A percentile compares a stretch with the other conserved stretches of the same genome.
Evolutionary conservation across 495 filamentous ascomycete species (phyloP).

Genomic region (Aspergillus ostianus): DNA sequence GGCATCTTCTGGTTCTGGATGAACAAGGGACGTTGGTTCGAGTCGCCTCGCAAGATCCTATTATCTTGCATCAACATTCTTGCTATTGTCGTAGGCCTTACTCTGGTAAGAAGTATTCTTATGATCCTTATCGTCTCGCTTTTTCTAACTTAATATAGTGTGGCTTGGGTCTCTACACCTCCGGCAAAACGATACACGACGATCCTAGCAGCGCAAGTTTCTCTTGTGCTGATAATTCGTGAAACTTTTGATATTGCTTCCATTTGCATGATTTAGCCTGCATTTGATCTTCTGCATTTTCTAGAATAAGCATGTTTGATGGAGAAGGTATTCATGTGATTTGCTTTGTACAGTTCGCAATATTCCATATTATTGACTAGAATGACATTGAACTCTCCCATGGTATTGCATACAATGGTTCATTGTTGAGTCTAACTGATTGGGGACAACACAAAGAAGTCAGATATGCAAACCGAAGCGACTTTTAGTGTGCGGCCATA

Average conservation of each 20-base stretch:
- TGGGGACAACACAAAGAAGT: too few species aligned
- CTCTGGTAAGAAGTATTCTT: constrained; percentile 22
- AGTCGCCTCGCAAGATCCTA: constrained; percentile 23
- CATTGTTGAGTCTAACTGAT: too few species aligned
- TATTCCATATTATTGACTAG: too few species aligned
- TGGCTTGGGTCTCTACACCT: constrained; percentile 40
- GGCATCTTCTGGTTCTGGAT: constrained; percentile 39
- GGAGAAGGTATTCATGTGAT: too few species aligned
- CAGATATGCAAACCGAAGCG: too few species aligned
- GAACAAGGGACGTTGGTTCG: constrained; percentile 27
- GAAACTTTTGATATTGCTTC: background rate
- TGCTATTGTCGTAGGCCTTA: constrained; percentile 21
- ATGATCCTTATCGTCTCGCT: background rate
- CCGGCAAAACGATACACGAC: constrained; percentile 42
- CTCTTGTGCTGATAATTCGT: constrained; percentile 32
- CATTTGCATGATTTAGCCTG: background rate
- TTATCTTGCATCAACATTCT: constrained; percentile 29
- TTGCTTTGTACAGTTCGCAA: too few species aligned
- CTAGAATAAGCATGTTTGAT: too few species aligned
- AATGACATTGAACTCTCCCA: too few species aligned
- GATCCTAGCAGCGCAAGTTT: constrained; percentile 28
- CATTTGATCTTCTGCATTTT: too few species aligned
- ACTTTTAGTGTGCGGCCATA: too few species aligned
- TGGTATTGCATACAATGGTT: too few species aligned
- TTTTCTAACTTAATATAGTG: constrained; percentile 24